Evolutionary conservation across 2,329 filamentous ascomycete species (phyloP), one percentile per base, ranked within the genome.

Genomic region (Exserohilum turcica): DNA sequence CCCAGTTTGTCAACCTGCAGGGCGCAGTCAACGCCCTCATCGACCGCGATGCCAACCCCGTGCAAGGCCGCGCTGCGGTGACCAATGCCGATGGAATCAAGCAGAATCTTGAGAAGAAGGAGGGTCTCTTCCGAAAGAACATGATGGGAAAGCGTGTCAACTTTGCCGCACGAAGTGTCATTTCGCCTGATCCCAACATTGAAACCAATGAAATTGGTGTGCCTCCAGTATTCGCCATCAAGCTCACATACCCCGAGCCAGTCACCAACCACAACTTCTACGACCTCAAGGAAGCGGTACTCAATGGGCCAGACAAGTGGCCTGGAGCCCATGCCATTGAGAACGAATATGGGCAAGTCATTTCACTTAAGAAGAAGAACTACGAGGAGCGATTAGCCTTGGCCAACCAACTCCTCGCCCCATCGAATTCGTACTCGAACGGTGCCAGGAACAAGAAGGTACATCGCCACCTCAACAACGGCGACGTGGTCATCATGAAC

Each of bases 141-240:
- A 97, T 99, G 94, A 99, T 99, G 94, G 94, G 94, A 56, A 99
- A 99, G 81, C 92, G 94, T 80, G 94, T 99, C 78, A 97, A 99
- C 75, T 97, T 94, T 73, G 94, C 94, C 43, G 94, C 94, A 32
- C 89, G 94, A 74, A 96, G 90, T 82, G 94, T 99, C 73, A 99
- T 99, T 65, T 97, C 93, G 8, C 94, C 94, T 0, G 94, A 99
- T 71, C 94, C 94, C 2, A 99, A 97, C 70, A 96, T 99, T 67
- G 94, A 99, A 75, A 97, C 94, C 15, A 97, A 96, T 74, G 94
- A 99, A 77, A 97, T 99, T 62, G 94, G 94, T 74, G 93, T 99
- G 2, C 94, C 94, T 15, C 91, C 93, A n/a, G 94, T 97, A 12
- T 99, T 99, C 74, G 94, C 94, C 2, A 91, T 87, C 72, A 97